phyloP scores from a whole-genome alignment of 495 filamentous ascomycete genomes.

The Tuber calosporum region DNA sequence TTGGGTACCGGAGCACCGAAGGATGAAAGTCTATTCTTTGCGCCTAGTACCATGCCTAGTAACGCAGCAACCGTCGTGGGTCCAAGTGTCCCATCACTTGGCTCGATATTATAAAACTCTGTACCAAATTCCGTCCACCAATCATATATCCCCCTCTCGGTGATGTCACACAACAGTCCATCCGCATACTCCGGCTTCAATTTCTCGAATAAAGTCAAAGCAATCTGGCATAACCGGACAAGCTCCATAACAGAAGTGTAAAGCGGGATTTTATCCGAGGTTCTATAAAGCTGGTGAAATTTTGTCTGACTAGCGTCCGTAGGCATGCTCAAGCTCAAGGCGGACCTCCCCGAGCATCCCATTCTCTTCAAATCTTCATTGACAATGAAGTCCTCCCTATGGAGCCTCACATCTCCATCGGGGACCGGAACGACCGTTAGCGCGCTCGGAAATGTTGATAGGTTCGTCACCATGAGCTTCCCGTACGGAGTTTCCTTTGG shows the following conservation, averaged over 20 bases:
- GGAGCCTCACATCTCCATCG: conserved; percentile 71
- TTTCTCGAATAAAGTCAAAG: conserved; percentile 80
- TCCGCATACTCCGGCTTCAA: conserved; percentile 84
- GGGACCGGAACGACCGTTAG: conserved; percentile 84
- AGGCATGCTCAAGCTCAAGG: conserved; percentile 68
- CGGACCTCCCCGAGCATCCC: conserved; percentile 83
- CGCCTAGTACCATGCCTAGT: conserved; percentile 79
- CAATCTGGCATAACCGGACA: conserved; percentile 86
- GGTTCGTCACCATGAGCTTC: conserved; percentile 85
- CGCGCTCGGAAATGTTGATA: conserved; percentile 80
- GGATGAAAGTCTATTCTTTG: conserved; percentile 74
- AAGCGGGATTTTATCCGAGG: conserved; percentile 69
- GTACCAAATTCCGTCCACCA: conserved; percentile 96
- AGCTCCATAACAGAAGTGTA: conserved; percentile 75
- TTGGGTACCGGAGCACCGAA: conserved; percentile 75
- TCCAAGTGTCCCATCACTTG: conserved; percentile 81
- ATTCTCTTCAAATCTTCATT: conserved; percentile 91
- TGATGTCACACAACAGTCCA: conserved; percentile 85
- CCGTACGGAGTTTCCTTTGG: conserved; percentile 76
- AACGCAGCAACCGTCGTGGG: conserved; percentile 87
- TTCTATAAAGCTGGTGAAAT: conserved; percentile 83
- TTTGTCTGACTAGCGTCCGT: conserved; percentile 77
- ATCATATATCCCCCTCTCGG: conserved; percentile 79
- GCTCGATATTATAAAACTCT: conserved; percentile 83
- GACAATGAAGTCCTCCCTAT: conserved; percentile 81